These are phyloP conservation scores for Lichtheimia corymbifera DNA, from an alignment of 371 early-diverging fungal genomes.

Conservation along the genomic window DNA sequence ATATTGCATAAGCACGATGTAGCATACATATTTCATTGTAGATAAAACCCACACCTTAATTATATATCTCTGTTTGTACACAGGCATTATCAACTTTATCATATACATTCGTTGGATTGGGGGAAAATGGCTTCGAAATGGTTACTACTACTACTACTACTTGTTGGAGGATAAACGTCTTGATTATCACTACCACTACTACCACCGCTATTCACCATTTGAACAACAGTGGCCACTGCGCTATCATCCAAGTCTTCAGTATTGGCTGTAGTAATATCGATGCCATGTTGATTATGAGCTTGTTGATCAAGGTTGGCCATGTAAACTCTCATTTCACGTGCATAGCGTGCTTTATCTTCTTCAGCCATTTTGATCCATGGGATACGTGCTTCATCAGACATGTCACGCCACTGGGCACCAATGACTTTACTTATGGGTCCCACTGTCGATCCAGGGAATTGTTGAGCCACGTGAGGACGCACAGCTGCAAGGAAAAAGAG, in stretches of 20 bases:
- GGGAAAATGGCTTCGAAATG: background rate
- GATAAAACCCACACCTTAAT: too few species aligned
- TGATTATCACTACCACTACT: too few species aligned
- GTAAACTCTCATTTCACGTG: constrained; percentile 68
- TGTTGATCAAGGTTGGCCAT: constrained; percentile 30
- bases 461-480: constrained; percentile 59
- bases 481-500: constrained; percentile 68
- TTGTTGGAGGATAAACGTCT: too few species aligned
- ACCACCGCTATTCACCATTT: too few species aligned
- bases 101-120: background rate
- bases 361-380: constrained; percentile 72
- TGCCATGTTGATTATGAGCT: too few species aligned
- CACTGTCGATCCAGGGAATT: constrained; percentile 68
- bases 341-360: constrained; percentile 77
- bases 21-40: too few species aligned
- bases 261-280: too few species aligned
- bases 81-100: too few species aligned
- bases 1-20: too few species aligned
- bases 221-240: too few species aligned
- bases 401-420: constrained; percentile 67
- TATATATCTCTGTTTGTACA: too few species aligned
- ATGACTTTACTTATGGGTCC: constrained; percentile 75
- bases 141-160: background rate
- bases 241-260: too few species aligned
- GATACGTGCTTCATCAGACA: constrained; percentile 56